Evolutionary conservation across 768 basidiomycete species (phyloP).

Genomic region (Termitomyces sp.): DNA sequence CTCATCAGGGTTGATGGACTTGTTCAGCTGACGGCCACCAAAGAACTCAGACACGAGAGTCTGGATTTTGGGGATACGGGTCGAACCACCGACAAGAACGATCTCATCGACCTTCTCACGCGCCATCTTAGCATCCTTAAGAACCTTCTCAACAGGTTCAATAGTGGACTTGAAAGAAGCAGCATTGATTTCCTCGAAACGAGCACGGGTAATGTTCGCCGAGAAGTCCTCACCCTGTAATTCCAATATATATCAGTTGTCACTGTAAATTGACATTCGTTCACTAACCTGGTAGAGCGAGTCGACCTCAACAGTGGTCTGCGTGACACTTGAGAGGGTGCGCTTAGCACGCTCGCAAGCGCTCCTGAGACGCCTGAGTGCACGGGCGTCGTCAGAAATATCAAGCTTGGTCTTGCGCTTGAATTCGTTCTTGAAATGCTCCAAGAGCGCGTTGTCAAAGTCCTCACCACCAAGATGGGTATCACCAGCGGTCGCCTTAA

Average conservation of each 20-base stretch:
- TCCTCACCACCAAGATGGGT: slow-evolving; percentile 99
- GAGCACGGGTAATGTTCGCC: slow-evolving; percentile 97
- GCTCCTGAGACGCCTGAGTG: slow-evolving; percentile 89
- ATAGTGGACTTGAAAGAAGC: slow-evolving; percentile 92
- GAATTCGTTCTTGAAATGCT: slow-evolving; percentile 99
- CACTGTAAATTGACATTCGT: not conserved
- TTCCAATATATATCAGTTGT: slow-evolving; percentile 2
- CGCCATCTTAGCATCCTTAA: slow-evolving; percentile 98
- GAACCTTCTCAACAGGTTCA: slow-evolving; percentile 97
- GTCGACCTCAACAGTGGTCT: slow-evolving; percentile 99
- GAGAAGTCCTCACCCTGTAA: slow-evolving; percentile 92
- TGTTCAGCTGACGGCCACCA: slow-evolving; percentile 96
- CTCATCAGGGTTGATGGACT: slow-evolving; percentile 99
- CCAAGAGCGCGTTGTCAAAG: slow-evolving; percentile 96
- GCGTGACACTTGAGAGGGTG: slow-evolving; percentile 95
- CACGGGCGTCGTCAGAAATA: slow-evolving; percentile 95
- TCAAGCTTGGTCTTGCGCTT: slow-evolving; percentile 96
- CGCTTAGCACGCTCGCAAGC: slow-evolving; percentile 99
- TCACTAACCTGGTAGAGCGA: slow-evolving; percentile 83
- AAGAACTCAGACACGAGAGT: slow-evolving; percentile 98
- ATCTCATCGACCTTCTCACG: slow-evolving; percentile 98
- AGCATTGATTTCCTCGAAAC: slow-evolving; percentile 99
- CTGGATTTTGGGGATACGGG: slow-evolving; percentile 99
- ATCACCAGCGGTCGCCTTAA: slow-evolving; percentile 99
- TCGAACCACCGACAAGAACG: slow-evolving; percentile 98